A percentile compares a stretch with the other conserved stretches of the same genome.
These are phyloP conservation scores for Penicillium crystallinum DNA, from an alignment of 495 filamentous ascomycete species.

Conservation along the genomic window DNA sequence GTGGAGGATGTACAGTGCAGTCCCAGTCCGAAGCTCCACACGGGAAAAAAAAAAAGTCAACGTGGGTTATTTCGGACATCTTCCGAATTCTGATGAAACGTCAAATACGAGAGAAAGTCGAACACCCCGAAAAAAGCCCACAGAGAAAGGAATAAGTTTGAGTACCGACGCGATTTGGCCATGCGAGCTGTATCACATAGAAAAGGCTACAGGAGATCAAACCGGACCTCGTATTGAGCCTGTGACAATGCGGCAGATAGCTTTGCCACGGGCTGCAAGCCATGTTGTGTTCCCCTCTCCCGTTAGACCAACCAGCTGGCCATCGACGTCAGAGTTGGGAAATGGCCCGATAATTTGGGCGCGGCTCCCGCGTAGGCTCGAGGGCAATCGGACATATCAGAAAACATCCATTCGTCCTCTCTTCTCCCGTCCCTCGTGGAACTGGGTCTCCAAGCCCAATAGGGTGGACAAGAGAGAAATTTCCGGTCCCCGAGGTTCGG, in stretches of 20 bases:
- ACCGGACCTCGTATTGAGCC: slow-evolving; percentile 8
- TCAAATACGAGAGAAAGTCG: neutral
- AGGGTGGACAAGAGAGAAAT: slow-evolving; percentile 1
- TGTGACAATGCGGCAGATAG: slow-evolving; percentile 2
- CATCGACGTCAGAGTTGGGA: slow-evolving; percentile 28
- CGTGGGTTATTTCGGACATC: neutral
- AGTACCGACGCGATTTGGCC: slow-evolving; percentile 5
- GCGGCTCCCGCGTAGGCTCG: slow-evolving; percentile 25
- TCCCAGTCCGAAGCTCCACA: slow-evolving; percentile 1
- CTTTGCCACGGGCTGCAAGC: slow-evolving; percentile 7
- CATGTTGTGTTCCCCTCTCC: slow-evolving; percentile 7
- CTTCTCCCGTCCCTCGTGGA: too few species aligned
- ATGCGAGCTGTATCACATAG: slow-evolving; percentile 22
- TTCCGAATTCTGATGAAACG: neutral
- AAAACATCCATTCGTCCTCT: neutral
- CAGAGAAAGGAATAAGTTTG: slow-evolving; percentile 5
- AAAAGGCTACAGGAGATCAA: too few species aligned
- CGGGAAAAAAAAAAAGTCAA: neutral
- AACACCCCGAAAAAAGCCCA: neutral
- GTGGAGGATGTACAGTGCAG: slow-evolving; percentile 8
- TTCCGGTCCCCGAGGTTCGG: slow-evolving; percentile 3
- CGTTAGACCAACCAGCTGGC: slow-evolving; percentile 15
- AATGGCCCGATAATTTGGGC: slow-evolving; percentile 12
- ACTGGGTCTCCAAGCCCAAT: too few species aligned
- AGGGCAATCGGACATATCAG: slow-evolving; percentile 27